These are phyloP conservation scores for Mycena indigotica DNA, from an alignment of 768 basidiomycete species.

Conservation along the genomic window DNA sequence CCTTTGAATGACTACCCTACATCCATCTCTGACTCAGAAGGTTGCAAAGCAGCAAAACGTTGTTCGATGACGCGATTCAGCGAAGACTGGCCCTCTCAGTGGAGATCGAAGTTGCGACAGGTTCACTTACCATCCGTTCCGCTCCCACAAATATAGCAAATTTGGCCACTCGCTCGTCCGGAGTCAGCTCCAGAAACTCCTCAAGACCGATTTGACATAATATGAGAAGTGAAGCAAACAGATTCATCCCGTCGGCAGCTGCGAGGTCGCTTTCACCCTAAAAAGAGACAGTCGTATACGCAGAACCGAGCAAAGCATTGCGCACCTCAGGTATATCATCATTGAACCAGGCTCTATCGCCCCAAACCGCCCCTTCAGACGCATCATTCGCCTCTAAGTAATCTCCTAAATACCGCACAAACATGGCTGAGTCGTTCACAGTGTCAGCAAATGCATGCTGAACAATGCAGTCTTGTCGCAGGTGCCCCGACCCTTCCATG, in stretches of 20 bases:
- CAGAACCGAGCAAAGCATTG: neutral
- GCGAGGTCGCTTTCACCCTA: constrained; percentile 68
- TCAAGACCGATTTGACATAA: constrained; percentile 56
- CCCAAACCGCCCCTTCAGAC: constrained; percentile 55
- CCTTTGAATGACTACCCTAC: no score
- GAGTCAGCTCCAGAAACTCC: constrained; percentile 53
- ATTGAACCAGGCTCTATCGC: constrained; percentile 62
- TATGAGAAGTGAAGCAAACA: constrained; percentile 67
- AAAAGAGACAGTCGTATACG: constrained; percentile 3
- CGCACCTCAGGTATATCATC: constrained; percentile 55
- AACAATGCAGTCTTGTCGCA: constrained; percentile 45
- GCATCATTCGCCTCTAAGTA: constrained; percentile 48
- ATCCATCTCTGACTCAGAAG: constrained; percentile 20
- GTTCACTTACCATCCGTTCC: constrained; percentile 52
- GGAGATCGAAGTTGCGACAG: neutral
- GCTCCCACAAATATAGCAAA: constrained; percentile 52
- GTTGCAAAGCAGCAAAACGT: constrained; percentile 35
- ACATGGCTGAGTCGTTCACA: constrained; percentile 58
- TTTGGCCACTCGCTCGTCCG: constrained; percentile 47
- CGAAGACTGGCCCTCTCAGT: constrained; percentile 24
- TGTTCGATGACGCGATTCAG: constrained; percentile 41
- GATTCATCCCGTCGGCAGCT: constrained; percentile 63
- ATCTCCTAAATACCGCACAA: constrained; percentile 61
- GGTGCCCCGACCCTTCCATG: constrained; percentile 59
- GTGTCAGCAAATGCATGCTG: constrained; percentile 65